phyloP scores from a whole-genome alignment of 768 basidiomycete genomes.

The Mycena latifolia region DNA sequence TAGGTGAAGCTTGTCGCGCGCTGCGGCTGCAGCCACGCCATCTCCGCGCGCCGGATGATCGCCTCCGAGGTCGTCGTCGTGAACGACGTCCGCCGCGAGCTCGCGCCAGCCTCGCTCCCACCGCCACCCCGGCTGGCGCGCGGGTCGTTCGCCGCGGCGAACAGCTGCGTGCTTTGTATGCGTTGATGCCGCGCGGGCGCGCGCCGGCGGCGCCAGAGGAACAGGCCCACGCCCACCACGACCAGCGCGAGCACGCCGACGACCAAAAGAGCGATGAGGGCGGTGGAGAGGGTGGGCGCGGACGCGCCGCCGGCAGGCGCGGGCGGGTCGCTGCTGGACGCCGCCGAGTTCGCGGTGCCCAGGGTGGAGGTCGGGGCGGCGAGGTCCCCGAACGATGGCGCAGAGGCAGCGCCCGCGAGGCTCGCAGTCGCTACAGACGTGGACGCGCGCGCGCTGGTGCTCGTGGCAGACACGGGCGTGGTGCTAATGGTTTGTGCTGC shows the following conservation, averaged over 20 bases:
- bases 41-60: conserved; percentile 16
- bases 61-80: background rate
- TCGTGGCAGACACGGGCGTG: too few species aligned
- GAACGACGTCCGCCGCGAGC: conserved; percentile 19
- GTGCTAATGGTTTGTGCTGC: too few species aligned
- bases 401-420: too few species aligned
- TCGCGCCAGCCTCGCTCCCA: background rate
- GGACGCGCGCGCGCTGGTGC: too few species aligned
- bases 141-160: background rate
- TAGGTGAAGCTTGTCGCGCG: background rate
- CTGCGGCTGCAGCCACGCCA: conserved; percentile 14
- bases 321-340: background rate
- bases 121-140: background rate
- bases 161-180: background rate
- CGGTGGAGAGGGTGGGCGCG: background rate
- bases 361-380: background rate
- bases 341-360: background rate
- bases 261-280: background rate
- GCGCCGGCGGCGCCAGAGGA: conserved; percentile 18
- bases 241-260: conserved; percentile 7
- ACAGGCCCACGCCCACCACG: background rate
- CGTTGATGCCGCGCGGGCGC: background rate
- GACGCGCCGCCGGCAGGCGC: background rate
- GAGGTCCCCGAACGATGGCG: too few species aligned
- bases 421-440: too few species aligned